phyloP scores from a whole-genome alignment of 306 rosid genomes.

The Quercus wislizeni region DNA sequence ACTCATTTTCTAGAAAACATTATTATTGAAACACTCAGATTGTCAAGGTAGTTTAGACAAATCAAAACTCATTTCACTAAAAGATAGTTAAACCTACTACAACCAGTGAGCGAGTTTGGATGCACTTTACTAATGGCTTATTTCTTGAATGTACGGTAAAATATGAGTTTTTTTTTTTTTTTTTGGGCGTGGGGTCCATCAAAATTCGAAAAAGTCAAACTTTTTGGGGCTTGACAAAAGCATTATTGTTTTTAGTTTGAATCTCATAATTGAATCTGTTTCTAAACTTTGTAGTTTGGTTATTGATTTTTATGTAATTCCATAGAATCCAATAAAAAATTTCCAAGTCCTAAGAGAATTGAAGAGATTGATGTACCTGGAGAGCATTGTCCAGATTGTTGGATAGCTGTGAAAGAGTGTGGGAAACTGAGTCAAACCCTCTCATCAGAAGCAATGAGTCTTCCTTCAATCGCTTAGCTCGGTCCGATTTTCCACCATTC shows the following conservation, averaged over 20 bases:
- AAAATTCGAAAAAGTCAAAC: too few species aligned
- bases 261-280: too few species aligned
- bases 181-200: too few species aligned
- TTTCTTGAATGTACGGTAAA: too few species aligned
- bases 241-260: too few species aligned
- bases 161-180: too few species aligned
- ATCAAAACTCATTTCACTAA: not conserved
- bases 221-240: too few species aligned
- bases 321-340: not conserved
- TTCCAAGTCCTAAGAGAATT: not conserved
- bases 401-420: conserved; percentile 72
- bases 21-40: too few species aligned
- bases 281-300: too few species aligned
- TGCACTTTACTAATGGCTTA: too few species aligned
- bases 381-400: conserved; percentile 74
- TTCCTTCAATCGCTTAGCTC: conserved; percentile 50
- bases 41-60: not conserved
- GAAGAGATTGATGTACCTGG: conserved; percentile 43
- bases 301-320: not conserved
- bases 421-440: conserved; percentile 84
- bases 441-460: conserved; percentile 68
- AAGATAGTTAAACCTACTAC: not conserved
- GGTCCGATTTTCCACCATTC: conserved; percentile 34
- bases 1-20: too few species aligned
- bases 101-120: not conserved